Evolutionary conservation across 2,329 filamentous ascomycete genomes (phyloP), one percentile per base, ranked within the genome.

Genomic region (Cryphonectria parasitica): DNA sequence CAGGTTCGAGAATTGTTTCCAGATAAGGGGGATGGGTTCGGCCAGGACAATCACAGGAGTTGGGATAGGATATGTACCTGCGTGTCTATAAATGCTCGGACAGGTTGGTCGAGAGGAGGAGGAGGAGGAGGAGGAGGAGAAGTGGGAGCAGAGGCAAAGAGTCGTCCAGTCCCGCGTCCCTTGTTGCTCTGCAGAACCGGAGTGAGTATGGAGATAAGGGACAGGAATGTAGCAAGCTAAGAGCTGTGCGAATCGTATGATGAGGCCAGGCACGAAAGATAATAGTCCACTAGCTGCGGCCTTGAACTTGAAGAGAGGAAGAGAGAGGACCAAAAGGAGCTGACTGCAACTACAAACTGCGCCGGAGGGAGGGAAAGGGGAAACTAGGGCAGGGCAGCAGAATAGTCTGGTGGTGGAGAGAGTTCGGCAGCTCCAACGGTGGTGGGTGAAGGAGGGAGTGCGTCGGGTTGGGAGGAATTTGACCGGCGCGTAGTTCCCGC

Each of bases 401-500:
- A 2, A 28, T 39, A 28, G 36, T 25, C 22, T 64, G 39, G 13
- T 64, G 34, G 31, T 34, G 31, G 36, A 34, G 61, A 64, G 61
- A 25, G 43, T 17, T 64, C 43, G 43, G 28, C 63, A 34, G 31
- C 17, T 49, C 49, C 25, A 41, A 64, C 39, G 39, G 41, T 17
- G 62, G 43, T 39, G 58, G 58, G 58, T 7, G 58, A 61, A 19
- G 8, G 45, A 49, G 61, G 19, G n/a, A 28, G 39, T 13, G 36
- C 11, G 22, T 64, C 49, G 63, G 13, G 43, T 22, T 64, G 63
- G 25, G 43, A 64, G 63, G 63, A 64, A 49, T 64, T 64, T 64
- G 63, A 64, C 63, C 63, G 43, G 43, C 63, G 63, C 63, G 63
- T 64, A 64, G 43, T 45, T 49, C 63, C 63, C 63, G 63, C 41